phyloP scores from a whole-genome alignment of 2,329 filamentous ascomycete genomes.

The Dissoconium aciculare region DNA sequence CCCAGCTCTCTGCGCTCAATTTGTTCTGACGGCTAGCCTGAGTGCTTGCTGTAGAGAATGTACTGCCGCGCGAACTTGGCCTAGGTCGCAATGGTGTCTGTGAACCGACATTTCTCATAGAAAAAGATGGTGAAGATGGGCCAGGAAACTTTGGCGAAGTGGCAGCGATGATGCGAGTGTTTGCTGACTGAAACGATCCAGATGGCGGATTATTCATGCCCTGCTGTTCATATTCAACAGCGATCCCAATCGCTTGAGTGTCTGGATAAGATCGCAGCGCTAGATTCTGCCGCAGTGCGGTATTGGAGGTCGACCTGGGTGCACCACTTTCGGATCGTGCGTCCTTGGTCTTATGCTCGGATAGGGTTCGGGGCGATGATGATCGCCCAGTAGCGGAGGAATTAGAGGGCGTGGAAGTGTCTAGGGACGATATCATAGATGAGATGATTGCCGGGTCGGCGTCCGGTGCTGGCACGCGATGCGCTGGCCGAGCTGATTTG shows the following conservation, averaged over 20 bases:
- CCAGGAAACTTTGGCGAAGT: background rate
- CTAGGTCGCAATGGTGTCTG: constrained; percentile 4
- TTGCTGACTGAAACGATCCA: too few relatives aligned
- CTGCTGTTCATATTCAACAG: background rate
- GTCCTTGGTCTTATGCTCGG: too few relatives aligned
- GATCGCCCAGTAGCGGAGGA: background rate
- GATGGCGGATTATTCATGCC: too few relatives aligned
- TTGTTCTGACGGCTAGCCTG: constrained; percentile 33
- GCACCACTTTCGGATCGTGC: too few relatives aligned
- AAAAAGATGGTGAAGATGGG: background rate
- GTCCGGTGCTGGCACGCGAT: constrained; percentile 23
- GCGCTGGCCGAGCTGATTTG: too few relatives aligned
- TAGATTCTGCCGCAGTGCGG: background rate
- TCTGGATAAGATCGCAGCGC: background rate
- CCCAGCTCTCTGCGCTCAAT: constrained; percentile 22
- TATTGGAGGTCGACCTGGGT: background rate
- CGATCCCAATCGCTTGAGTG: background rate
- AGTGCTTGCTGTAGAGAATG: constrained; percentile 1
- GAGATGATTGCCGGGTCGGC: constrained; percentile 56
- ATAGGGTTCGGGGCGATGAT: background rate
- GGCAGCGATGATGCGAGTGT: background rate
- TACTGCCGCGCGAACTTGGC: background rate
- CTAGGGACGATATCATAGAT: constrained; percentile 45
- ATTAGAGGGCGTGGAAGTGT: background rate
- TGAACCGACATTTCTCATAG: background rate